Conservation (phyloP, 768 basidiomycete species). For the Lactarius trivialis region DNA sequence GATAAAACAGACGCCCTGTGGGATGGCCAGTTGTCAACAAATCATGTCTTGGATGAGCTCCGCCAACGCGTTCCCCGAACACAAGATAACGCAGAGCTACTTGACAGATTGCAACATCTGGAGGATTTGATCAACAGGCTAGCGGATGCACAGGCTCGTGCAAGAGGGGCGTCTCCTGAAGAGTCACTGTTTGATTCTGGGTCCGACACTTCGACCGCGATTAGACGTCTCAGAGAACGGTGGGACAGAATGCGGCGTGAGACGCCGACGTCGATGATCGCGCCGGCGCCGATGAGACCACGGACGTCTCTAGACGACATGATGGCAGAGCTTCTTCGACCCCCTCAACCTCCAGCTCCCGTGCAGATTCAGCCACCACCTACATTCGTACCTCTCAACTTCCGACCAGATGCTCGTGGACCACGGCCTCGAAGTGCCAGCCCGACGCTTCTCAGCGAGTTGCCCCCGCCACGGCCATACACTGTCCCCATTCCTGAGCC, state of each 20-base stretch:
- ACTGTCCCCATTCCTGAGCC: constrained; percentile 17
- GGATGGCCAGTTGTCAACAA: constrained; percentile 55
- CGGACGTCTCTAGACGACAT: constrained; percentile 53
- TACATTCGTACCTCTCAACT: constrained; percentile 45
- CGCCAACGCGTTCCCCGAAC: constrained; percentile 38
- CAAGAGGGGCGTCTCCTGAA: constrained; percentile 23
- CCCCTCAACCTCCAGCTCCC: constrained; percentile 36
- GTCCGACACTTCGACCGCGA: constrained; percentile 27
- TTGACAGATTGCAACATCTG: constrained; percentile 18
- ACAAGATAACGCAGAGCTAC: constrained; percentile 32
- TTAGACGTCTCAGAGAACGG: constrained; percentile 28
- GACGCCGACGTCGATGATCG: constrained; percentile 36
- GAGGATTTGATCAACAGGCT: constrained; percentile 20
- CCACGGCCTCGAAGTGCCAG: constrained; percentile 38
- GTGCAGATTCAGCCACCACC: constrained; percentile 45
- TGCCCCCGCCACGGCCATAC: constrained; percentile 27
- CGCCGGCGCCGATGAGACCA: constrained; percentile 36
- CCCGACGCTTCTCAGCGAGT: constrained; percentile 30
- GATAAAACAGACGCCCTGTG: constrained; percentile 53
- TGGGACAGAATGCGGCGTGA: constrained; percentile 28
- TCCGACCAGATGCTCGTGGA: constrained; percentile 40
- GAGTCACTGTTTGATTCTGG: constrained; percentile 30
- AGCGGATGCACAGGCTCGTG: constrained; percentile 14
- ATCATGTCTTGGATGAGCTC: constrained; percentile 57
- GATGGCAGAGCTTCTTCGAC: constrained; percentile 53